Base-by-base conservation (phyloP, 306 rosid species). In the Senna tora region DNA sequence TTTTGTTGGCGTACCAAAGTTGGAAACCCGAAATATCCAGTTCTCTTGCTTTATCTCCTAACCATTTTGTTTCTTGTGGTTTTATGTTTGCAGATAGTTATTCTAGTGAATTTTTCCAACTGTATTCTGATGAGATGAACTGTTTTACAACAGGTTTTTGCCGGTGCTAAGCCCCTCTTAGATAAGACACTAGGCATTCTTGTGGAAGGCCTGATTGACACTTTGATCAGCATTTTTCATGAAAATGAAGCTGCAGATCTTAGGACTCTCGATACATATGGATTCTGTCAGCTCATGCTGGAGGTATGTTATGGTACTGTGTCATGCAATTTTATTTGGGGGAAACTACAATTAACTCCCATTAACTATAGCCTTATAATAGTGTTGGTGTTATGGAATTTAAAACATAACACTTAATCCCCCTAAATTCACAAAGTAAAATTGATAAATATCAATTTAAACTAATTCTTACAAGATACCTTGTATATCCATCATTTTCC, bases 171-270 rank as follows among this genome's bases (percentile, higher is more conserved):
- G 72, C 96, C 96, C 78, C 96, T 95, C 50, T 80, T 95, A 87
- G 97, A 95, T 75, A 95, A 87, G 87, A 95, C 96, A 50, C 96
- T 95, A 5, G 99, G 97, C 78, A 95, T 89, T 82, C 99, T 91
- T 51, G 94, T 91, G 67, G 99, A 95, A 86, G 99, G 99, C 58
- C 89, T 95, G 66, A 89, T 95, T 79, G 99, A 95, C 79, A 95
- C 97, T 5, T 88, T 95, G 53, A 92, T 95, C 81, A 91, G 96
- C 84, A 82, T 95, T 69, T 89, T 91, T 73, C 87, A 89, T 56
- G 99, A 95, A 82, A 85, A 88, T 75, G 87, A 87, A 81, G 67
- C 65, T 33, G 75, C 57, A 25, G 96, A 95, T 77, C 90, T 95
- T 28, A 83, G 87, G 79, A 83, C 78, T 38, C 93, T 91, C 13